Base-by-base conservation (phyloP, 139 green algal species). In the Chlorokybus atmophyticus region DNA sequence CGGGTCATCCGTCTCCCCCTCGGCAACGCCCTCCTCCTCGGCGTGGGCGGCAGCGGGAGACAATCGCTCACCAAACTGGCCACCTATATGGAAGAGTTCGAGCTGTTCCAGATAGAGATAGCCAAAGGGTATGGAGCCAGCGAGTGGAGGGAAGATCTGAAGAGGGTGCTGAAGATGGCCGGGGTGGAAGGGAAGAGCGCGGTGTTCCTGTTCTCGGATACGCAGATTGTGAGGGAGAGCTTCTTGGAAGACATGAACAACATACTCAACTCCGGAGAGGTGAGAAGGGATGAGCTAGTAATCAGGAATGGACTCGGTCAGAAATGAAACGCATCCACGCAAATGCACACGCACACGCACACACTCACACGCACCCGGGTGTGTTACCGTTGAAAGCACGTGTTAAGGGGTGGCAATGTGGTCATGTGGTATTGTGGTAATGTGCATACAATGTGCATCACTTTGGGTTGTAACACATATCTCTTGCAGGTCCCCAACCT, bases 211-310 rank as follows among this genome's bases (percentile, higher is more conserved):
- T 85, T 92, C 57, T 81, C 71, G 8, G 83, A 92, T 75, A 88
- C 76, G 17, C 83, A 91, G 66, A 87, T 91, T 32, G 62, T 88
- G 17, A 35, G 79, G 57, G 83, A 92, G 66, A 71, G 66, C 26
- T 87, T 86, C 64, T 66, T 92, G 40, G 83, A 90, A 67, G 81
- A 90, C 73, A 77, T 90, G 52, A 88, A 88, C 74, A 85, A 88
- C 72, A 81, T 90, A 40, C 74, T 90, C 27, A 88, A 87, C 60
- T 71, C 49, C 29, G 82, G 82, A 38, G 79, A 83, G 66, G 44
- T 52, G 44, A 17, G 38, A 14, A 23, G 14, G 14, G 17, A 44
- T 23, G 38, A 23, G 14, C 38, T 44, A 44, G 38, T n/a, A n/a
- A n/a, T n/a, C n/a, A n/a, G n/a, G n/a, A n/a, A n/a, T n/a, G n/a